Percentiles rank a stretch among this genome's conserved stretches.
These are phyloP conservation scores for Exophiala mesophila DNA, from an alignment of 2,329 filamentous ascomycete genomes.

Conservation along the genomic window DNA sequence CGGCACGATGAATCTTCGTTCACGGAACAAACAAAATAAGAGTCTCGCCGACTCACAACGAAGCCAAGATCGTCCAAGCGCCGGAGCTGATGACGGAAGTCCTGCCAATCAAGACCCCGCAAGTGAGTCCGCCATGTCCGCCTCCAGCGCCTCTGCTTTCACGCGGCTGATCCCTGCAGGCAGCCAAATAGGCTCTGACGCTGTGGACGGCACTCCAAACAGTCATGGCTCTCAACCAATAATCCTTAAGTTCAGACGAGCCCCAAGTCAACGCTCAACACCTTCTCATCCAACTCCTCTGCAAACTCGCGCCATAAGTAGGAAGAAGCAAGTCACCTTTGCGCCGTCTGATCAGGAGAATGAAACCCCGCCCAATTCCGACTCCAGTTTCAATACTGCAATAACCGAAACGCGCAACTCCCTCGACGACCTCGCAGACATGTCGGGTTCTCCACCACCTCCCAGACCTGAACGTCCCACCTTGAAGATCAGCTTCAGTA, in stretches of 20 bases:
- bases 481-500: slow-evolving; percentile 29
- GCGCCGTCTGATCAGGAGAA: slow-evolving; percentile 14
- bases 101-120: not conserved
- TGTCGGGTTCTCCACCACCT: slow-evolving; percentile 10
- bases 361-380: slow-evolving; percentile 6
- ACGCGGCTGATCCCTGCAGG: no score
- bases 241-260: no score
- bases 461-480: slow-evolving; percentile 21
- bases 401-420: not conserved
- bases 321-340: not conserved
- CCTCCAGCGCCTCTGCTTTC: no score
- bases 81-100: not conserved
- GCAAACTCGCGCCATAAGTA: no score
- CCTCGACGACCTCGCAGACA: slow-evolving; percentile 4
- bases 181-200: no score
- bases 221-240: no score
- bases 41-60: not conserved
- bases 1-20: no score
- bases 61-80: not conserved
- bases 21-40: not conserved
- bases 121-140: not conserved
- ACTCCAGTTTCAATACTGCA: not conserved
- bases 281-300: no score
- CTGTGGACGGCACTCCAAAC: no score
- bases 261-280: no score